phyloP scores from a whole-genome alignment of 768 basidiomycete species.

The Peribolospora baueri region DNA sequence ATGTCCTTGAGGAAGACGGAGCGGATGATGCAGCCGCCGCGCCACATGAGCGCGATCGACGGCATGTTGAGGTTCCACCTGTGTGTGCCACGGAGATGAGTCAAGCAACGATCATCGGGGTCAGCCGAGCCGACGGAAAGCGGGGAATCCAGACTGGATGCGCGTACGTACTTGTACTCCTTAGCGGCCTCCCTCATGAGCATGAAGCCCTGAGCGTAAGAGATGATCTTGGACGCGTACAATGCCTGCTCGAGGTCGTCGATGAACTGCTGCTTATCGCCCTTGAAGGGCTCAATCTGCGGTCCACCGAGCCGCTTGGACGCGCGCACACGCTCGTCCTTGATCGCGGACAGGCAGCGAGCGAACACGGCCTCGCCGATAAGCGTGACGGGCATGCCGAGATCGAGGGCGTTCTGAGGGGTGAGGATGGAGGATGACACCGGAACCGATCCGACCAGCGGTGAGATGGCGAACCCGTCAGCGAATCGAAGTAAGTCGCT shows the following conservation, averaged over 20 bases:
- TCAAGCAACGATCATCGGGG: neutral
- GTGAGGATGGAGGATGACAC: no score
- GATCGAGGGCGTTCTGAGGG: slow-evolving; percentile 47
- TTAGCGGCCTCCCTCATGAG: slow-evolving; percentile 95
- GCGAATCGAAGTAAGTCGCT: no score
- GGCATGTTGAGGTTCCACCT: slow-evolving; percentile 87
- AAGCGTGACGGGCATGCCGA: slow-evolving; percentile 63
- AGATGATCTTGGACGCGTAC: slow-evolving; percentile 98
- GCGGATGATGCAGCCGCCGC: slow-evolving; percentile 99
- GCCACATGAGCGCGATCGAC: slow-evolving; percentile 97
- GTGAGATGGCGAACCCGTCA: no score
- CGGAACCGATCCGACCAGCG: no score
- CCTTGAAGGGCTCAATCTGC: slow-evolving; percentile 74
- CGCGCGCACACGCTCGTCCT: slow-evolving; percentile 80
- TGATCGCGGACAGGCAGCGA: slow-evolving; percentile 88
- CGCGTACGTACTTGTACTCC: slow-evolving; percentile 28
- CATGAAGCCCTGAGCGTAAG: slow-evolving; percentile 99
- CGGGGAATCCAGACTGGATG: neutral
- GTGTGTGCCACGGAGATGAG: slow-evolving; percentile 23
- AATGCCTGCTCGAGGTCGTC: slow-evolving; percentile 97
- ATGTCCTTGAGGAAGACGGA: slow-evolving; percentile 89
- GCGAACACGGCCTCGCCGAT: slow-evolving; percentile 99
- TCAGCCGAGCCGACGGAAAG: neutral
- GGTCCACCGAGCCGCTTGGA: slow-evolving; percentile 78
- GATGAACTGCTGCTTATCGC: slow-evolving; percentile 96